Percentiles rank a stretch among this genome's conserved stretches.
Evolutionary conservation across 495 filamentous ascomycete species (phyloP).

Genomic region (Penicillium mononematosum): DNA sequence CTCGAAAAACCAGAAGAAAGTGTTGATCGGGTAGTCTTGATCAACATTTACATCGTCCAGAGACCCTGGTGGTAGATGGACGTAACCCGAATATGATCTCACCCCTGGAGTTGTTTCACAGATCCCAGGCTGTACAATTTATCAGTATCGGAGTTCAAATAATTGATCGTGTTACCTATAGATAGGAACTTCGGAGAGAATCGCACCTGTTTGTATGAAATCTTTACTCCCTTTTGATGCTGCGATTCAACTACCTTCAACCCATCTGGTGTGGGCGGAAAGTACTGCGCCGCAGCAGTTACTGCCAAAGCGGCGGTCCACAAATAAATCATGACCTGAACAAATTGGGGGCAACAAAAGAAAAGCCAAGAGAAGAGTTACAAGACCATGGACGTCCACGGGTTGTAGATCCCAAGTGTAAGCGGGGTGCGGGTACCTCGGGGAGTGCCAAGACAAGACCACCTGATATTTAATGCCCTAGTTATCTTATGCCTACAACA

Average conservation of each 20-base stretch:
- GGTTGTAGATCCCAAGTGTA: neutral
- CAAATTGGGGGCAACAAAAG: neutral
- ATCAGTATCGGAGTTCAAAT: constrained; percentile 10
- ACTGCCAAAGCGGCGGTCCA: constrained; percentile 22
- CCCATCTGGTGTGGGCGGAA: constrained; percentile 54
- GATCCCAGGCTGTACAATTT: constrained; percentile 41
- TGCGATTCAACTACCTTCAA: constrained; percentile 56
- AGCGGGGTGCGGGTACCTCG: neutral
- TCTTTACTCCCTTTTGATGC: constrained; percentile 56
- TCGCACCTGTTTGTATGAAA: constrained; percentile 63
- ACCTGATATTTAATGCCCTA: neutral
- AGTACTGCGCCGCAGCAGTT: constrained; percentile 44
- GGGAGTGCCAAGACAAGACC: neutral
- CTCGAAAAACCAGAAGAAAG: constrained; percentile 51
- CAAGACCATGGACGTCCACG: neutral
- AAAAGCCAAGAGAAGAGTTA: neutral
- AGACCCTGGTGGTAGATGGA: constrained; percentile 40
- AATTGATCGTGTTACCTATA: too few relatives aligned
- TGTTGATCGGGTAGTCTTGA: constrained; percentile 43
- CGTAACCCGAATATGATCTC: constrained; percentile 43
- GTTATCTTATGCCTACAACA: neutral
- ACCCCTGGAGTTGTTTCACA: constrained; percentile 54
- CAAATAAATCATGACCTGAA: constrained; percentile 8
- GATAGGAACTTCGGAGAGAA: neutral
- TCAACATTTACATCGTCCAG: constrained; percentile 33